Evolutionary conservation across 139 green algal genomes (phyloP).

Genomic region (Chlorella sp.): DNA sequence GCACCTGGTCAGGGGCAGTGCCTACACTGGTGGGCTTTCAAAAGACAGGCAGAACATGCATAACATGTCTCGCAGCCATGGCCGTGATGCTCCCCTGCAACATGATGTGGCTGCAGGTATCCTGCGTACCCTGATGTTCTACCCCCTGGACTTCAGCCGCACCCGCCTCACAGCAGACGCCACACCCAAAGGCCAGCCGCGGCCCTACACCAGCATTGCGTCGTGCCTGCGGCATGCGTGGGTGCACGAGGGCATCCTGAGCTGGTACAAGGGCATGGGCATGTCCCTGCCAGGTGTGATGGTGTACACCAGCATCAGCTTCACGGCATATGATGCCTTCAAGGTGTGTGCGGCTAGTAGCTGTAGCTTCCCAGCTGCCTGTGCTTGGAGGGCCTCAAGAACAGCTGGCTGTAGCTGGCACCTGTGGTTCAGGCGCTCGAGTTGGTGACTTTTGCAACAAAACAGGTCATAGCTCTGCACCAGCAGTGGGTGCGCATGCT

Average conservation of each 20-base stretch:
- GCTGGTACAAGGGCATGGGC: conserved; percentile 47
- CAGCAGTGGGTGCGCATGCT: not conserved
- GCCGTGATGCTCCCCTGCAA: not conserved
- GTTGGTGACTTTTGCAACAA: not conserved
- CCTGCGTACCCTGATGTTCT: conserved; percentile 42
- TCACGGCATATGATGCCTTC: conserved; percentile 39
- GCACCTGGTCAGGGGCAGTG: too few relatives aligned
- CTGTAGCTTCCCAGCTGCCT: not conserved
- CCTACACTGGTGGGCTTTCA: too few relatives aligned
- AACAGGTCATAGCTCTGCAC: not conserved
- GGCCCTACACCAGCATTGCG: conserved; percentile 25
- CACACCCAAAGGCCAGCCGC: conserved; percentile 6
- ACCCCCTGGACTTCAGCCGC: conserved; percentile 53
- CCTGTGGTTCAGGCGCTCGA: not conserved
- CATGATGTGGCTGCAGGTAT: too few relatives aligned
- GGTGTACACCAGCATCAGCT: conserved; percentile 49
- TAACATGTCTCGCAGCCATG: too few relatives aligned
- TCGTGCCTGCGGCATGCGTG: conserved; percentile 7
- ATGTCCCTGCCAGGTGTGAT: conserved; percentile 42
- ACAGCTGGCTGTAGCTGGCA: not conserved
- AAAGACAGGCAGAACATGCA: too few relatives aligned
- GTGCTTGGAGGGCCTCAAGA: not conserved
- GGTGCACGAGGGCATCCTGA: conserved; percentile 26
- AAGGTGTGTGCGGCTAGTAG: conserved; percentile 23
- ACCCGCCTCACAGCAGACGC: conserved; percentile 54